Evolutionary conservation across 2,329 filamentous ascomycete species (phyloP).

Genomic region (Talaromyces sp.): DNA sequence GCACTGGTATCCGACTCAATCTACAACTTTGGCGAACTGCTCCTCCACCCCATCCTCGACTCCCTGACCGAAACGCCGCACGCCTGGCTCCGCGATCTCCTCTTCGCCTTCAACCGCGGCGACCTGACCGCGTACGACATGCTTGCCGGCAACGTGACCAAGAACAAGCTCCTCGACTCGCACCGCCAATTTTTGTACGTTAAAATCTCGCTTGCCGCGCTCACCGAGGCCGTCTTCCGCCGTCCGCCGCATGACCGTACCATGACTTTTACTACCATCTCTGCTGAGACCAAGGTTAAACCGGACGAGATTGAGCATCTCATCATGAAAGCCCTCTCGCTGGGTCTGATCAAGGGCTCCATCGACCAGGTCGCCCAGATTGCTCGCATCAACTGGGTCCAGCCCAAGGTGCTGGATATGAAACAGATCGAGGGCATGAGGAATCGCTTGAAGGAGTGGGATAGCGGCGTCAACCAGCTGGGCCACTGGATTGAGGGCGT

Average conservation of each 20-base stretch:
- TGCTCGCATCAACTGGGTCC: constrained; percentile 96
- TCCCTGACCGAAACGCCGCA: constrained; percentile 69
- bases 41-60: constrained; percentile 92
- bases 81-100: constrained; percentile 86
- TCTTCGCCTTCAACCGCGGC: constrained; percentile 95
- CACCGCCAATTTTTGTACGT: constrained; percentile 84
- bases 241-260: constrained; percentile 91
- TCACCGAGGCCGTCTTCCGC: constrained; percentile 94
- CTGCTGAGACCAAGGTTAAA: constrained; percentile 85
- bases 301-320: constrained; percentile 93
- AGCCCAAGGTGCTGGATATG: constrained; percentile 96
- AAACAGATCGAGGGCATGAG: constrained; percentile 93
- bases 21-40: constrained; percentile 99
- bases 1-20: constrained; percentile 90
- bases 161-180: constrained; percentile 70
- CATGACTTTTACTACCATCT: constrained; percentile 86
- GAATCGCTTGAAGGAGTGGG: constrained; percentile 83
- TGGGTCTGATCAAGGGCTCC: constrained; percentile 81
- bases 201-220: constrained; percentile 94
- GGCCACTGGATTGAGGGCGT: constrained; percentile 95
- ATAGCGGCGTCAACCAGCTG: constrained; percentile 88
- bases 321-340: constrained; percentile 96
- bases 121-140: constrained; percentile 83
- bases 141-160: constrained; percentile 71
- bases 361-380: constrained; percentile 96